phyloP scores from a whole-genome alignment of 108 stramenopile genomes.

The Conticribra weissflogii region DNA sequence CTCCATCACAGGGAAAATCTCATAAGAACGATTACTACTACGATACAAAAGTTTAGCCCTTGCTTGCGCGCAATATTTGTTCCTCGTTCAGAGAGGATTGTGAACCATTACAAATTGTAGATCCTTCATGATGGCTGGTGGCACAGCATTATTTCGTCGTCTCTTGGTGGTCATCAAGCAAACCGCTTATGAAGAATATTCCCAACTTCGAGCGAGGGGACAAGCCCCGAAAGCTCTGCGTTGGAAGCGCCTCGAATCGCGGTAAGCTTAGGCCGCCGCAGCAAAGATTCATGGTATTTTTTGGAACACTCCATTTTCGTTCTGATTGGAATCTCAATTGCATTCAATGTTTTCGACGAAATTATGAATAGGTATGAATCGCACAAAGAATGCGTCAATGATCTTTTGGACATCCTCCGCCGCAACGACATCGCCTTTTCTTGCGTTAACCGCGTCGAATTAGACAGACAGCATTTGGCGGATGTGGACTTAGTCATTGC shows the following conservation, averaged over 20 bases:
- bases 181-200: slow-evolving; percentile 91
- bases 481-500: slow-evolving; percentile 93
- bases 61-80: too few species aligned
- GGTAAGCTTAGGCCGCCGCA: too few species aligned
- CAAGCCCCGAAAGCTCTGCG: slow-evolving; percentile 96
- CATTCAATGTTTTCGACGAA: too few species aligned
- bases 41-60: too few species aligned
- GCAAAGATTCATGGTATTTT: too few species aligned
- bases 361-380: too few species aligned
- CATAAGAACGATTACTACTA: too few species aligned
- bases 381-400: slow-evolving; percentile 89
- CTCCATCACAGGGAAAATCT: too few species aligned
- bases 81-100: too few species aligned
- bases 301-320: too few species aligned
- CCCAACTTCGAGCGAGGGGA: slow-evolving; percentile 84
- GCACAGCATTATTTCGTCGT: slow-evolving; percentile 31
- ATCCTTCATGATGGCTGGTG: slow-evolving; percentile 15
- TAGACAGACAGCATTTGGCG: slow-evolving; percentile 93
- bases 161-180: slow-evolving; percentile 96
- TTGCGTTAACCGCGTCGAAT: slow-evolving; percentile 92
- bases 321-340: too few species aligned
- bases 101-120: too few species aligned
- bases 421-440: slow-evolving; percentile 76
- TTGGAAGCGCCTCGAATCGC: slow-evolving; percentile 90
- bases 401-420: slow-evolving; percentile 64